Evolutionary conservation across 73 alveolate genomes (phyloP).

Genomic region (Breviolum minutum): DNA sequence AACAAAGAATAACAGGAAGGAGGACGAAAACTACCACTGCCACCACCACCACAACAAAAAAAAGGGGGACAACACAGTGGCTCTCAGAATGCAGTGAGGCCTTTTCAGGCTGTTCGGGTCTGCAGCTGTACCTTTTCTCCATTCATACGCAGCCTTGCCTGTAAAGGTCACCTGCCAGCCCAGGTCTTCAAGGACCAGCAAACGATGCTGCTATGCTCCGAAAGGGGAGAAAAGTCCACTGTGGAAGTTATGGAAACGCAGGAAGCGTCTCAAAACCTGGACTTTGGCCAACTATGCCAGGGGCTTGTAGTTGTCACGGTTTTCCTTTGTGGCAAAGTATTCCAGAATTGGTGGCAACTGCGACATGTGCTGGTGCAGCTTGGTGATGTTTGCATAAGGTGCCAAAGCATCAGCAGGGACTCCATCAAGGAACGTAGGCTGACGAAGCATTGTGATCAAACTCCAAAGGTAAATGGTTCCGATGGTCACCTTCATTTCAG

Average conservation of each 20-base stretch:
- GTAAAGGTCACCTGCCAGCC: not conserved
- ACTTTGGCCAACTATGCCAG: not conserved
- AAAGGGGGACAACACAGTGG: no score
- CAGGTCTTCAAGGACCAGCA: conserved; percentile 26
- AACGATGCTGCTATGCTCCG: not conserved
- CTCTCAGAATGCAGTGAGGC: no score
- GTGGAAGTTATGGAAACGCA: not conserved
- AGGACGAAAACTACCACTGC: no score
- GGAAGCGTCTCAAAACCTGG: no score
- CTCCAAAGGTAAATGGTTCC: conserved; percentile 52
- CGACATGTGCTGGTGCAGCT: conserved; percentile 64
- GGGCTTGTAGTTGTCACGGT: conserved; percentile 73
- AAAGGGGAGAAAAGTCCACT: not conserved
- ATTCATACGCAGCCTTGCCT: not conserved
- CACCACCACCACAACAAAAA: no score
- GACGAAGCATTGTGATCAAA: conserved; percentile 62
- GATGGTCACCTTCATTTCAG: conserved; percentile 61
- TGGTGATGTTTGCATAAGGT: conserved; percentile 56
- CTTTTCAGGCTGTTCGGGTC: no score
- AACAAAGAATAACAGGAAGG: no score
- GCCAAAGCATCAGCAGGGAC: conserved; percentile 68
- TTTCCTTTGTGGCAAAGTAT: conserved; percentile 23
- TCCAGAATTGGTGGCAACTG: conserved; percentile 26
- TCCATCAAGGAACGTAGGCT: conserved; percentile 84
- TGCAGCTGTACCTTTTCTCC: not conserved